Evolutionary conservation across 2,329 filamentous ascomycete genomes (phyloP), one percentile per base, ranked within the genome.

Genomic region (Fusarium chaquense): DNA sequence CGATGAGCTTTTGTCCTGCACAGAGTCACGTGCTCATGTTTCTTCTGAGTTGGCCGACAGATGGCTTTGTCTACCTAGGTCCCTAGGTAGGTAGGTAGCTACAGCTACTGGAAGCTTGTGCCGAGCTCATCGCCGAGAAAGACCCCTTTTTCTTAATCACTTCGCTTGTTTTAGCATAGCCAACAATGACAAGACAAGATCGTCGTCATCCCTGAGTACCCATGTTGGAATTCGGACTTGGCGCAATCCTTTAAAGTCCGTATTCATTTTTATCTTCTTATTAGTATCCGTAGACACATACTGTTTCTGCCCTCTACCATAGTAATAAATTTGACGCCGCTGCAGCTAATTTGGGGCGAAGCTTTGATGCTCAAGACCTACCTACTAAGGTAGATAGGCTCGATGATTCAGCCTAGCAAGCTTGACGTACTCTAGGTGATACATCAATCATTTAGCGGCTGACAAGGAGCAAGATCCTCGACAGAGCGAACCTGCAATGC

Each of bases 21-120:
- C 63, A 65, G 69, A 71, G 70, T 73, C 72, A 72, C 72, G 72
- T 74, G 72, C 70, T 62, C 58, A 40, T 62, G 53, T 44, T 35
- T 28, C 28, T 26, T 26, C 40, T 40, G 70, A 66, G 67, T 57
- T 57, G 45, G 50, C 49, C 47, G 59, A 60, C 33, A 54, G 51
- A 33, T 35, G 15, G 52, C 61, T 68, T 68, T 58, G 50, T 71
- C 28, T 9, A 30, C 9, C 28, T 28, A 30, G 24, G 24, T 26
- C 5, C 24, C 24, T 26, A 26, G 24, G 24, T 26, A 26, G 24
- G 24, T 26, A 26, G 5, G 5, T 6, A 26, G 28, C 28, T 30
- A 30, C 28, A 30, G 28, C 28, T 30, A 11, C 28, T 20, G 20
- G 4, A 30, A 12, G 52, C 61, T 68, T 58, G 46, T 71, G 69